These are phyloP conservation scores for Pythium rhizo-oryzae DNA, from an alignment of 352 stramenopile genomes.

Conservation along the genomic window DNA sequence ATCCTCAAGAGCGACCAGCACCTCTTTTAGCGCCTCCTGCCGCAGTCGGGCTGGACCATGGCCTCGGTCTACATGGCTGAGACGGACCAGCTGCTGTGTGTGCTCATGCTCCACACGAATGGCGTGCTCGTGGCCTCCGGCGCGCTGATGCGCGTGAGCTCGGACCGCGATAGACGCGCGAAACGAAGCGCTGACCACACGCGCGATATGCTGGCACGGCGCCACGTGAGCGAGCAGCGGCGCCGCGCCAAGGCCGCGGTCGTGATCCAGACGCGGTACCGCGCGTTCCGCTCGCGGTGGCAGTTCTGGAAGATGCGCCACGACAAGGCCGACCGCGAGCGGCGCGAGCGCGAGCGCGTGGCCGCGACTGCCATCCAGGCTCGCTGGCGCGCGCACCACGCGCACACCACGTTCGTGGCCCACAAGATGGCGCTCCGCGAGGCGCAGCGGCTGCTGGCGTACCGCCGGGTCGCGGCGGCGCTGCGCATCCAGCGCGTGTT, in stretches of 20 bases:
- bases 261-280: slow-evolving; percentile 58
- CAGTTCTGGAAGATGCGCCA: slow-evolving; percentile 41
- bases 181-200: slow-evolving; percentile 56
- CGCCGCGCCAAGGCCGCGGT: slow-evolving; percentile 46
- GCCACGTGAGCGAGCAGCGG: slow-evolving; percentile 30
- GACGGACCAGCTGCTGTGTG: slow-evolving; percentile 96
- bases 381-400: slow-evolving; percentile 40
- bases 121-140: slow-evolving; percentile 93
- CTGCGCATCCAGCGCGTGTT: slow-evolving; percentile 65
- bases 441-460: slow-evolving; percentile 37
- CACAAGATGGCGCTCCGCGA: slow-evolving; percentile 37
- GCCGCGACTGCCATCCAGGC: slow-evolving; percentile 60
- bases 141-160: slow-evolving; percentile 96
- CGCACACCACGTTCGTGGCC: slow-evolving; percentile 38
- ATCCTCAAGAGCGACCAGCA: slow-evolving; percentile 99
- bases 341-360: slow-evolving; percentile 28
- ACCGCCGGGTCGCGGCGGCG: slow-evolving; percentile 46
- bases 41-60: slow-evolving; percentile 89
- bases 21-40: slow-evolving; percentile 98
- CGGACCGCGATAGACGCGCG: slow-evolving; percentile 84
- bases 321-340: slow-evolving; percentile 39
- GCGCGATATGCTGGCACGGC: slow-evolving; percentile 53
- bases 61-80: slow-evolving; percentile 91
- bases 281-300: slow-evolving; percentile 41
- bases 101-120: slow-evolving; percentile 94